Conservation (phyloP, 2,329 filamentous ascomycete species). For the Orbilia javanica region DNA sequence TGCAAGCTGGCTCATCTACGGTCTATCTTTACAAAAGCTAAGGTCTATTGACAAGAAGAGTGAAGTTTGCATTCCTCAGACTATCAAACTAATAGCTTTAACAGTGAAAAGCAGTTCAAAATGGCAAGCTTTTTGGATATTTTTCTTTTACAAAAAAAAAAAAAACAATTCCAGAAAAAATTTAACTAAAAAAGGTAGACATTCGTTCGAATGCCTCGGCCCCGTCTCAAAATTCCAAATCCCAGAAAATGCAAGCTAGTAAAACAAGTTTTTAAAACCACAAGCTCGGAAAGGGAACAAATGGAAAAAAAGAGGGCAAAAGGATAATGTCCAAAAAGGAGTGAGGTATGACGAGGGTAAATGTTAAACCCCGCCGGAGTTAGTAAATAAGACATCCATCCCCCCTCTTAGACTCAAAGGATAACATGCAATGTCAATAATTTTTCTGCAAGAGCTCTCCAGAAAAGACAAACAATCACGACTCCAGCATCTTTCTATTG, state of each 20-base stretch:
- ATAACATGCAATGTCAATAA: background rate
- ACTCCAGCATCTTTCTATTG: conserved; percentile 23
- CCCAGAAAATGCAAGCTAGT: conserved; percentile 13
- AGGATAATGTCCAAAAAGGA: conserved; percentile 2
- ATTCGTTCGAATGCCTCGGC: no score
- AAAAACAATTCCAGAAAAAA: background rate
- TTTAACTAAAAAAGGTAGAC: no score
- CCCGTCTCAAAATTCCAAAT: background rate
- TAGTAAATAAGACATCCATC: background rate
- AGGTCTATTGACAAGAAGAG: conserved; percentile 18
- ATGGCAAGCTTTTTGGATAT: conserved; percentile 4
- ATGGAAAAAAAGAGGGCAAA: background rate
- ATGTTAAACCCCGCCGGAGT: background rate
- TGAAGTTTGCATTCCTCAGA: background rate
- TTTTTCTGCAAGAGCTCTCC: background rate
- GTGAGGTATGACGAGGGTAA: background rate
- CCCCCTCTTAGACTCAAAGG: background rate
- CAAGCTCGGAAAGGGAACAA: background rate
- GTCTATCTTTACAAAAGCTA: background rate
- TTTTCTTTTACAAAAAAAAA: background rate
- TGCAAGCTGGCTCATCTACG: no score
- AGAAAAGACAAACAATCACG: background rate
- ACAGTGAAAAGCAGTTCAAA: conserved; percentile 1
- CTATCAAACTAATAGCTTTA: background rate
- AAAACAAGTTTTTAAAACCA: conserved; percentile 2